phyloP scores from a whole-genome alignment of 805 yeast genomes.

The Kodamaea leandrae region DNA sequence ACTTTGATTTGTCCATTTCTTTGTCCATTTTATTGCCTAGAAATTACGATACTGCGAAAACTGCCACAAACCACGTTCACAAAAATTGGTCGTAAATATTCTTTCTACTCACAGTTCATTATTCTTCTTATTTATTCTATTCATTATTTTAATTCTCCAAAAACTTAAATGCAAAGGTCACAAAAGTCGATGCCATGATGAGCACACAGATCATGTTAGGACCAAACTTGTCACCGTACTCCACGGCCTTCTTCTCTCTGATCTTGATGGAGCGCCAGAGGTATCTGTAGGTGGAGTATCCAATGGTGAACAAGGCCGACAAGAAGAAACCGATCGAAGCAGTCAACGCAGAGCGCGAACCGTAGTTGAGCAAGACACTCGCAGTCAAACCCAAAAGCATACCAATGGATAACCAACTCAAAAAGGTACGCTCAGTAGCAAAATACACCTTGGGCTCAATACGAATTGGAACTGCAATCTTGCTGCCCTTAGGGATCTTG shows the following conservation, averaged over 20 bases:
- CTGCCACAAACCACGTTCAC: too few species aligned
- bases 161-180: conserved; percentile 55
- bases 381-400: conserved; percentile 88
- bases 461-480: conserved; percentile 88
- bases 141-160: background rate
- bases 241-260: conserved; percentile 75
- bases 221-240: conserved; percentile 85
- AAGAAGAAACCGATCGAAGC: conserved; percentile 86
- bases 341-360: conserved; percentile 68
- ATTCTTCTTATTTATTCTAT: too few species aligned
- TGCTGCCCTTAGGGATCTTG: conserved; percentile 83
- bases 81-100: too few species aligned
- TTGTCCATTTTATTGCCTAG: too few species aligned
- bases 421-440: conserved; percentile 93
- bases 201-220: conserved; percentile 80
- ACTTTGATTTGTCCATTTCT: too few species aligned
- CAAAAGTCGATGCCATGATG: conserved; percentile 64
- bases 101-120: too few species aligned
- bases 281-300: conserved; percentile 71
- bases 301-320: conserved; percentile 70
- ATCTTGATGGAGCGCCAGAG: conserved; percentile 80
- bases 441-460: conserved; percentile 99
- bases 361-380: conserved; percentile 80
- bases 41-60: too few species aligned
- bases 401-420: conserved; percentile 91